Conservation (phyloP, 1,139 yeast genomes). For the Yamadazyma membranifaciens region DNA sequence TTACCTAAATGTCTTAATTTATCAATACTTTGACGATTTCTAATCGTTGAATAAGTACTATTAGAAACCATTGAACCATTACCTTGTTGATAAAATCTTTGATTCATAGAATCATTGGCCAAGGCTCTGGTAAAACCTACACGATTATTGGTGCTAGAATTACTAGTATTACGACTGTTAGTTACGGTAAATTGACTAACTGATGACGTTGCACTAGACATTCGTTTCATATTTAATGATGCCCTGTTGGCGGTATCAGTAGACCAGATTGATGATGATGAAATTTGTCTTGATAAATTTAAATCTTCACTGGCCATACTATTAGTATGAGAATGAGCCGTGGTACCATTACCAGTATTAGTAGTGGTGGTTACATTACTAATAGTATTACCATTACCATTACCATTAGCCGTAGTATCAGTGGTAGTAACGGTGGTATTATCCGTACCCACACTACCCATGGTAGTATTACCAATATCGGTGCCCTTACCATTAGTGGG, state of each 20-base stretch:
- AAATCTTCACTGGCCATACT: constrained; percentile 8
- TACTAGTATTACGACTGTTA: constrained; percentile 3
- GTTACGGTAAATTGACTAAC: constrained; percentile 27
- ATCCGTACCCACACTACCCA: not conserved
- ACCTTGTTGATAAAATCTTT: constrained; percentile 23
- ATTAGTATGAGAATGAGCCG: not conserved
- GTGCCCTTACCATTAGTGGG: not conserved
- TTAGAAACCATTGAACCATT: constrained; percentile 23
- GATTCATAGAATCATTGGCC: constrained; percentile 28
- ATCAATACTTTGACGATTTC: constrained; percentile 32
- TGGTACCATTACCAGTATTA: not conserved
- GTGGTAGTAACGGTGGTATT: not conserved
- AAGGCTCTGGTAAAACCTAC: constrained; percentile 48
- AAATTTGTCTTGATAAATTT: constrained; percentile 28
- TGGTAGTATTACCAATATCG: not conserved
- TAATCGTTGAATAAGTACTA: constrained; percentile 16
- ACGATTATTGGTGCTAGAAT: constrained; percentile 16
- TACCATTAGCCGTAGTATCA: not conserved
- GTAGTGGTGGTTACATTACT: not conserved
- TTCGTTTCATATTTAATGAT: constrained; percentile 32
- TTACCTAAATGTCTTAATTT: constrained; percentile 20
- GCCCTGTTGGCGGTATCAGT: constrained; percentile 30
- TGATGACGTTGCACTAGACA: constrained; percentile 31
- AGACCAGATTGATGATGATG: constrained; percentile 41
- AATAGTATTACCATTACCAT: not conserved